Percentiles rank a stretch among this genome's conserved stretches.
phyloP scores from a whole-genome alignment of 768 basidiomycete genomes.

The Leucocoprinus leucothites region DNA sequence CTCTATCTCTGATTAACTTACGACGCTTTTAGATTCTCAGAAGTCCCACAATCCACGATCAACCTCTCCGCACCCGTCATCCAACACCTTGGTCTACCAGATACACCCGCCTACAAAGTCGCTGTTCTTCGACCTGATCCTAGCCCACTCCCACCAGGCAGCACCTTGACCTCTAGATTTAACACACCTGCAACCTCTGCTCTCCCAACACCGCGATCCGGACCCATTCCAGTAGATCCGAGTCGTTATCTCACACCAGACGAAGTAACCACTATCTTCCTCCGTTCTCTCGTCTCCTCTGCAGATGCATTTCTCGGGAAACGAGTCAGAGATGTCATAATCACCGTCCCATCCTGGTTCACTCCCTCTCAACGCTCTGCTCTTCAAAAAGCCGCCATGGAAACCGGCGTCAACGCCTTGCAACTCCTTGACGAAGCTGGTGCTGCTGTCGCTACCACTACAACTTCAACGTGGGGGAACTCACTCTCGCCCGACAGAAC shows the following conservation, averaged over 20 bases:
- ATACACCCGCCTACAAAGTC: constrained; percentile 83
- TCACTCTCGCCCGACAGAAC: constrained; percentile 60
- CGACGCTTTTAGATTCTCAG: constrained; percentile 59
- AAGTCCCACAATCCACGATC: constrained; percentile 53
- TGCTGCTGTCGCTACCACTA: constrained; percentile 64
- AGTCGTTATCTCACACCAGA: constrained; percentile 79
- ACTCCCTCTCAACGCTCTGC: constrained; percentile 64
- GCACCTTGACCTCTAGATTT: constrained; percentile 37
- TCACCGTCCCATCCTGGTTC: constrained; percentile 80
- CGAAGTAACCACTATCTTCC: constrained; percentile 83
- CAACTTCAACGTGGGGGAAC: constrained; percentile 38
- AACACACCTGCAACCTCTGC: constrained; percentile 66
- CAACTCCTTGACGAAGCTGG: constrained; percentile 88
- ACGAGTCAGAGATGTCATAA: constrained; percentile 72
- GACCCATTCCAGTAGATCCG: constrained; percentile 59
- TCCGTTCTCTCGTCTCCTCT: constrained; percentile 78
- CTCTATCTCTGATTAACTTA: not conserved
- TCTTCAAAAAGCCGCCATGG: constrained; percentile 67
- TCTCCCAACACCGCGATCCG: constrained; percentile 69
- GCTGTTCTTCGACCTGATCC: constrained; percentile 79
- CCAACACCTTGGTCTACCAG: constrained; percentile 66
- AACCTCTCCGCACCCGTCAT: constrained; percentile 69
- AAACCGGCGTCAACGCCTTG: constrained; percentile 79
- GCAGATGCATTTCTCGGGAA: constrained; percentile 90
- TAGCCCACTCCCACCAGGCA: constrained; percentile 50